phyloP scores from a whole-genome alignment of 75 land plant genomes.

The Selaginella moellendorffii region DNA sequence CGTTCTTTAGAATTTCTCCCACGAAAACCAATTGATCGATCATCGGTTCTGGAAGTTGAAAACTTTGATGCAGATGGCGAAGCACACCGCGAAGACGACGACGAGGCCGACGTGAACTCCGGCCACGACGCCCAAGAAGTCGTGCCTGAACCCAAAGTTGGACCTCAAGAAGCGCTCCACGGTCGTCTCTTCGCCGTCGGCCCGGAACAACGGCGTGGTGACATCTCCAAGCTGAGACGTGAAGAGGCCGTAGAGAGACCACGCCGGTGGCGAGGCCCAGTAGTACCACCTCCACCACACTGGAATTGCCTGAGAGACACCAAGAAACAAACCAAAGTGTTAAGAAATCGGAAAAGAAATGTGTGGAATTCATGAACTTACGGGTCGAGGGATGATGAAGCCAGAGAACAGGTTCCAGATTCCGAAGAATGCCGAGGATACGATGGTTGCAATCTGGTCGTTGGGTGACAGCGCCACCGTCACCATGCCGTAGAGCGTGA shows the following conservation, averaged over 20 bases:
- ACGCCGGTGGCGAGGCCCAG: constrained; percentile 45
- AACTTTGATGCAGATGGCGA: constrained; percentile 28
- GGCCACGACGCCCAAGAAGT: constrained; percentile 32
- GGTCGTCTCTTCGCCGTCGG: neutral
- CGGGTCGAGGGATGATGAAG: constrained; percentile 29
- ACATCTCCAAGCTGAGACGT: constrained; percentile 50
- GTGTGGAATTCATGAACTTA: constrained; percentile 7
- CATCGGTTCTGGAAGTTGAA: constrained; percentile 54
- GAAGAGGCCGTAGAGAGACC: constrained; percentile 47
- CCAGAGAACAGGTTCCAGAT: constrained; percentile 50
- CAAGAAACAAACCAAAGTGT: neutral
- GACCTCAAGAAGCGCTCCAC: constrained; percentile 26
- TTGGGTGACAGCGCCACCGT: constrained; percentile 39
- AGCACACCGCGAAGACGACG: constrained; percentile 28
- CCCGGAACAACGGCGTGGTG: constrained; percentile 10
- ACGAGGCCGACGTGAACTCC: constrained; percentile 27
- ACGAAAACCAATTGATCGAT: no score
- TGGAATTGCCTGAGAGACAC: constrained; percentile 42
- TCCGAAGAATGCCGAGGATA: constrained; percentile 31
- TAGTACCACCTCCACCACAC: constrained; percentile 69
- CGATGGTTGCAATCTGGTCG: constrained; percentile 25
- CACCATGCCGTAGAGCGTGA: constrained; percentile 56
- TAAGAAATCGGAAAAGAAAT: neutral
- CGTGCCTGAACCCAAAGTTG: constrained; percentile 33
- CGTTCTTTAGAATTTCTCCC: neutral